Percentiles rank a stretch among this genome's conserved stretches.
These are phyloP conservation scores for Penicillium sp. DNA, from an alignment of 2,329 filamentous ascomycete genomes.

Conservation along the genomic window DNA sequence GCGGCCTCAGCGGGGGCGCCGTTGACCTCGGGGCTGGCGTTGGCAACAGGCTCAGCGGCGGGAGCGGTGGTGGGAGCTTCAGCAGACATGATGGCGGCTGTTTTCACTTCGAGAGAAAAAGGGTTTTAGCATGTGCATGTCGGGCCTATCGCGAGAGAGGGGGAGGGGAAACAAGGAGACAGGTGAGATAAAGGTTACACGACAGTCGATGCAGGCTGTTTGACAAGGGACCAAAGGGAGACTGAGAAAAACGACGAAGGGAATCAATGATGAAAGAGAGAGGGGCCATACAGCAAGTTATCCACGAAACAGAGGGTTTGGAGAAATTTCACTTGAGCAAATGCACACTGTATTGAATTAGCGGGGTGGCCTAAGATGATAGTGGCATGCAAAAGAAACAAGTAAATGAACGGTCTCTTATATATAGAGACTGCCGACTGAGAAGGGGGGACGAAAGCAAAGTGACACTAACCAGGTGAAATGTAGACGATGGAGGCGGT, in stretches of 20 bases:
- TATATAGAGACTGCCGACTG: constrained; percentile 1
- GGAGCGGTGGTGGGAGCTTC: constrained; percentile 75
- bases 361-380: neutral
- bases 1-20: constrained; percentile 64
- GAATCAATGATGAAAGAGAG: constrained; percentile 9
- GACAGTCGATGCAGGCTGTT: constrained; percentile 15
- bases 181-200: constrained; percentile 14
- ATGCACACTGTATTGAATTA: constrained; percentile 8
- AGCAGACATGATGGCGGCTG: constrained; percentile 73
- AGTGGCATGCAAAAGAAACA: neutral
- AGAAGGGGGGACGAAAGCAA: constrained; percentile 6
- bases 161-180: constrained; percentile 10
- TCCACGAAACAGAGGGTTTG: constrained; percentile 20
- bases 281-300: constrained; percentile 11
- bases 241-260: constrained; percentile 4
- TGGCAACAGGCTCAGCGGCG: constrained; percentile 60
- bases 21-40: constrained; percentile 61
- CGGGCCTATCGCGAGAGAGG: constrained; percentile 4
- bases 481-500: constrained; percentile 25
- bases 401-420: neutral
- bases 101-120: constrained; percentile 55
- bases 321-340: constrained; percentile 12
- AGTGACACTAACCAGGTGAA: constrained; percentile 24
- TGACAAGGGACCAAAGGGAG: constrained; percentile 2
- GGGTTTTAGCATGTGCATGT: constrained; percentile 15